Evolutionary conservation across 345 rosid species (phyloP).

Genomic region (Gossypium longicalyx): DNA sequence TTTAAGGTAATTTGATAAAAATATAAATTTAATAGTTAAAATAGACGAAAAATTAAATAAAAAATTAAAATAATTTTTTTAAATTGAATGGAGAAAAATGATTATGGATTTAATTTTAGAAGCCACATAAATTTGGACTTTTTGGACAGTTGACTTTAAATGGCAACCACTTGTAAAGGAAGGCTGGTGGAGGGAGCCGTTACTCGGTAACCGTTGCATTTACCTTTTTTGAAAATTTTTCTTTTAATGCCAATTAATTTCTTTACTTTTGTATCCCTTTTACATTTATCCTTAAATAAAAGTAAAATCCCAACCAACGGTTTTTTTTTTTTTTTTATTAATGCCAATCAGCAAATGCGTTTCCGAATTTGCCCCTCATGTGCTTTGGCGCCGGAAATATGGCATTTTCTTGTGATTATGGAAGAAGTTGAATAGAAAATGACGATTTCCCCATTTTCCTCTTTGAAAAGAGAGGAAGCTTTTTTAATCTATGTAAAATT

Average conservation of each 20-base stretch:
- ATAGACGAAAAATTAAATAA: too few species aligned
- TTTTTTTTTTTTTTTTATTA: not conserved
- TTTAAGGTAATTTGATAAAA: too few species aligned
- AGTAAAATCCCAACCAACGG: not conserved
- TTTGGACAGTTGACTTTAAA: slow-evolving; percentile 1
- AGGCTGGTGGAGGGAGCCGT: slow-evolving; percentile 3
- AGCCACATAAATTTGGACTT: slow-evolving; percentile 9
- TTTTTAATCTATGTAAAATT: too few species aligned
- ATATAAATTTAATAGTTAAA: too few species aligned
- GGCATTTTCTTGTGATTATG: slow-evolving; percentile 19
- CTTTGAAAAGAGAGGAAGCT: not conserved
- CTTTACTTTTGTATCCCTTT: not conserved
- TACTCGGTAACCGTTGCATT: not conserved
- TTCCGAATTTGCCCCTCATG: slow-evolving; percentile 14
- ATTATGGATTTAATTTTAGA: not conserved
- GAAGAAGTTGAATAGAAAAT: not conserved
- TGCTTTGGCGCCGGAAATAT: not conserved
- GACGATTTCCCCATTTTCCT: slow-evolving; percentile 6
- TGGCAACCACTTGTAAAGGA: not conserved
- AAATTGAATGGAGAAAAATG: not conserved
- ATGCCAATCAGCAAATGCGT: not conserved
- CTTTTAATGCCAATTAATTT: not conserved
- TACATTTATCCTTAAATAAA: not conserved
- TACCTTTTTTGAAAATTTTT: not conserved
- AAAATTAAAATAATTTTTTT: too few species aligned